Evolutionary conservation across 2,329 filamentous ascomycete species (phyloP), one percentile per base, ranked within the genome.

Genomic region (Teratosphaeria pseudoeucalypti): DNA sequence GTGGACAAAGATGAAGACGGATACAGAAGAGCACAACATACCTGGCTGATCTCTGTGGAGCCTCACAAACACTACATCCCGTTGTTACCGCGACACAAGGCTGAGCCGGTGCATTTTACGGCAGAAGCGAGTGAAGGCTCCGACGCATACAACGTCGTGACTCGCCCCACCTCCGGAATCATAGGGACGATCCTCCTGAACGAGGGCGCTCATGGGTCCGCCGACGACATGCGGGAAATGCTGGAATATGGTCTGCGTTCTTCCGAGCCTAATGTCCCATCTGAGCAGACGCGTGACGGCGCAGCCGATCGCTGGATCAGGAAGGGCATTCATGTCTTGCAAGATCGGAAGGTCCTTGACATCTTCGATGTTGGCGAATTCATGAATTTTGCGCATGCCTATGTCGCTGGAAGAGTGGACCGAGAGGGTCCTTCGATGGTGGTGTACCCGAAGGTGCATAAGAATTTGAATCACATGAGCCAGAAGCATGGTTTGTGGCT

Each of bases 41-140:
- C 54, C 9, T 66, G 64, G 64, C 58, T 66, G 55, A 57, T 66
- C n/a, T 62, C 63, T 4, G 55, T 66, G 34, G 61, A 65, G 57
- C 58, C 58, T 11, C 58, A 64, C 19, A 60, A 64, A 37, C 59
- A 53, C 55, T 53, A 56, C 52, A 52, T 57, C 16, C 60, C 47
- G 7, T 58, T 53, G 47, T 34, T 55, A 34, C 58, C 43, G 19
- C 47, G 34, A 53, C 55, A 53, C 58, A 57, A 55, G 57, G 56
- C 27, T 49, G 62, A 63, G 34, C 60, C 59, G 6, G 54, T 52
- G 1, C 63, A 66, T 54, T 63, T 56, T 52, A 54, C 47, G 6
- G 63, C 62, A 19, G 54, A 56, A 19, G 54, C 56, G 49, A 29
- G 60, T 12, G 63, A 60, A 1, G 55, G 56, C 5, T 47, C 47